A percentile compares a stretch with the other conserved stretches of the same genome.
phyloP scores from a whole-genome alignment of 371 early-diverging fungal genomes.

The Massospora cicadina region DNA sequence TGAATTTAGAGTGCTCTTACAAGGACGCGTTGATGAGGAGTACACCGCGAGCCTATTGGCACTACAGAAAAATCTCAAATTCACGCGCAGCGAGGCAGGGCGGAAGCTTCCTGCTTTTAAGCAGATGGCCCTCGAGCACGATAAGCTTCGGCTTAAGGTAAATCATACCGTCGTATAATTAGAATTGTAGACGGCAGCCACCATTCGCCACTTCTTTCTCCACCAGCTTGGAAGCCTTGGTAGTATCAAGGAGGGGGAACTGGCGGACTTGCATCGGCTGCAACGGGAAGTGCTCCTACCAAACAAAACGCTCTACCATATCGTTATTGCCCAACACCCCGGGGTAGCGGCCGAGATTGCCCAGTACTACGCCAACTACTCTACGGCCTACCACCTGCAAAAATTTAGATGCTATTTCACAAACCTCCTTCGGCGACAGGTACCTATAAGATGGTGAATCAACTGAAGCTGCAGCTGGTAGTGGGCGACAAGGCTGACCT shows the following conservation, averaged over 20 bases:
- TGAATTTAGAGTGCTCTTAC: neutral
- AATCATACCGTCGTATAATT: neutral
- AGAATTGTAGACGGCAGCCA: neutral
- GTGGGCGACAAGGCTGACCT: neutral
- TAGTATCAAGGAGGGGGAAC: neutral
- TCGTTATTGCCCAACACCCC: neutral
- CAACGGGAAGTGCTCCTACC: neutral
- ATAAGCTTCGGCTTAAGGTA: slow-evolving; percentile 3
- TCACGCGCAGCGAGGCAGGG: neutral
- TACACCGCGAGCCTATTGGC: neutral
- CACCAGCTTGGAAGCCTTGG: neutral
- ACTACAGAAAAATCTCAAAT: neutral
- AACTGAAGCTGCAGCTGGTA: neutral
- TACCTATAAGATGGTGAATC: neutral
- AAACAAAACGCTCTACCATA: neutral
- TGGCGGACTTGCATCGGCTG: neutral
- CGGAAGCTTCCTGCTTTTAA: neutral
- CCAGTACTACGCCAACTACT: slow-evolving; percentile 1
- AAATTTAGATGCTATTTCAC: neutral
- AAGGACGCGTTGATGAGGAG: neutral
- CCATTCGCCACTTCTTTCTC: slow-evolving; percentile 3
- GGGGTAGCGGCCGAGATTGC: slow-evolving; percentile 2
- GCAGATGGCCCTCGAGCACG: slow-evolving; percentile 1
- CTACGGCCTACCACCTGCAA: neutral
- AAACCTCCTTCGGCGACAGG: neutral